These are phyloP conservation scores for Ophiostoma sp. DNA, from an alignment of 2,329 filamentous ascomycete species.

Conservation along the genomic window DNA sequence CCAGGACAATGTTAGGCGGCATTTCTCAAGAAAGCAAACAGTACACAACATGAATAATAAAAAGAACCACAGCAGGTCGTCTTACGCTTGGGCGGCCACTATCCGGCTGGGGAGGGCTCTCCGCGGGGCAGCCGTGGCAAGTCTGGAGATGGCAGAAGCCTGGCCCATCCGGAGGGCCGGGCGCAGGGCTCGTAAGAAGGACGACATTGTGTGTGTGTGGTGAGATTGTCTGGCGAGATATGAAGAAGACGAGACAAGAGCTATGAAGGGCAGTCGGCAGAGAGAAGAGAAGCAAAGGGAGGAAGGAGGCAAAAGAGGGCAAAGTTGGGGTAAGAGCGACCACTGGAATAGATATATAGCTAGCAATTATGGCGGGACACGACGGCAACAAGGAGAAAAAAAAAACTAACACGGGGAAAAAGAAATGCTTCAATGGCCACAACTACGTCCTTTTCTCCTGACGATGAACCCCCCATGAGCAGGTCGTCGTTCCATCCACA, in stretches of 20 bases:
- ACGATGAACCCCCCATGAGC: not conserved
- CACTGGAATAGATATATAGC: conserved; percentile 13
- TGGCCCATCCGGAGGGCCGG: conserved; percentile 52
- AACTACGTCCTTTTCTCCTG: not conserved
- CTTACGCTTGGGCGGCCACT: conserved; percentile 24
- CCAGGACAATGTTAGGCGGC: not conserved
- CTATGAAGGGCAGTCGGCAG: not conserved
- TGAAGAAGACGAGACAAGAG: not conserved
- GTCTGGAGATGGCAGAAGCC: conserved; percentile 27
- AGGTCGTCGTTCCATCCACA: not conserved
- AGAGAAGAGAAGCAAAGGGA: not conserved
- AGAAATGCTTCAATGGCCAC: not conserved
- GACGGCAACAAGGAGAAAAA: conserved; percentile 7
- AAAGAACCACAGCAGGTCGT: not conserved
- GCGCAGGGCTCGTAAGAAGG: conserved; percentile 52
- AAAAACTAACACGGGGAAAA: not conserved
- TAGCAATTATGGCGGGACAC: not conserved
- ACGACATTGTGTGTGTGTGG: conserved; percentile 43
- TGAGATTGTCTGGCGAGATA: not conserved
- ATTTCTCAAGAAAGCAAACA: not conserved
- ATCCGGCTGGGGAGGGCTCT: conserved; percentile 21
- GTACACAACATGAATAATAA: not conserved
- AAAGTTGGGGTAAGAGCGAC: conserved; percentile 17
- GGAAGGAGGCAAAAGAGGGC: not conserved
- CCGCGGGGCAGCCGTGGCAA: conserved; percentile 20